phyloP scores from a whole-genome alignment of 2,329 filamentous ascomycete species.

The Polychaeton citri region DNA sequence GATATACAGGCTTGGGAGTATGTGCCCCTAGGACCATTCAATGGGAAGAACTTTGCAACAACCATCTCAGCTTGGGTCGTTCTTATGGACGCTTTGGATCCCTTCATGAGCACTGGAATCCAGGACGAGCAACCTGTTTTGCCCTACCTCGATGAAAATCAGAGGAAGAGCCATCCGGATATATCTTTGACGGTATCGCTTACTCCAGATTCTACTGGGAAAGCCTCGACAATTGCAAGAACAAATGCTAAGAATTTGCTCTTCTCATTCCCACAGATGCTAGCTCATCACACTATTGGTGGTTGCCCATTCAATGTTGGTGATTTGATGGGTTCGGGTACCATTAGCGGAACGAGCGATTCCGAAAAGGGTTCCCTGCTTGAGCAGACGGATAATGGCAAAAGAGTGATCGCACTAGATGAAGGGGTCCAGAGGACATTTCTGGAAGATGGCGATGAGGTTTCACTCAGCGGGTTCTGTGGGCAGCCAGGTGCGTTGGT shows the following conservation, averaged over 20 bases:
- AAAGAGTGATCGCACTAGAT: conserved; percentile 46
- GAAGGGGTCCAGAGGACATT: conserved; percentile 57
- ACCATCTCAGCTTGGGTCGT: conserved; percentile 72
- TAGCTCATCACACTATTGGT: conserved; percentile 64
- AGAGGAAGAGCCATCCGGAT: conserved; percentile 48
- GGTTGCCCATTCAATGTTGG: conserved; percentile 63
- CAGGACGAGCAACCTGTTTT: conserved; percentile 42
- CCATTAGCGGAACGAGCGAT: conserved; percentile 53
- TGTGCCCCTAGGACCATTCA: conserved; percentile 69
- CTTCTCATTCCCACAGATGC: conserved; percentile 76
- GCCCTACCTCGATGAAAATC: conserved; percentile 52
- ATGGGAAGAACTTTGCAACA: conserved; percentile 70
- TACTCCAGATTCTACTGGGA: conserved; percentile 31
- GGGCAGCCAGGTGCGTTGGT: conserved; percentile 51
- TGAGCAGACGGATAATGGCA: conserved; percentile 59
- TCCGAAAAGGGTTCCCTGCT: conserved; percentile 54
- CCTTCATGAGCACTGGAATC: conserved; percentile 44
- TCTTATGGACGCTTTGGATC: conserved; percentile 60
- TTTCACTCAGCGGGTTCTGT: conserved; percentile 53
- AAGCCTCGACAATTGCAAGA: conserved; percentile 39
- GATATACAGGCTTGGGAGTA: conserved; percentile 81
- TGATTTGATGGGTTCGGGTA: conserved; percentile 66
- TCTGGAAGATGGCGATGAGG: conserved; percentile 59
- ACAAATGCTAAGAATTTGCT: conserved; percentile 55
- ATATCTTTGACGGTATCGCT: conserved; percentile 57